Evolutionary conservation across 106 monocot genomes (phyloP).

Genomic region (Acorus calamus): DNA sequence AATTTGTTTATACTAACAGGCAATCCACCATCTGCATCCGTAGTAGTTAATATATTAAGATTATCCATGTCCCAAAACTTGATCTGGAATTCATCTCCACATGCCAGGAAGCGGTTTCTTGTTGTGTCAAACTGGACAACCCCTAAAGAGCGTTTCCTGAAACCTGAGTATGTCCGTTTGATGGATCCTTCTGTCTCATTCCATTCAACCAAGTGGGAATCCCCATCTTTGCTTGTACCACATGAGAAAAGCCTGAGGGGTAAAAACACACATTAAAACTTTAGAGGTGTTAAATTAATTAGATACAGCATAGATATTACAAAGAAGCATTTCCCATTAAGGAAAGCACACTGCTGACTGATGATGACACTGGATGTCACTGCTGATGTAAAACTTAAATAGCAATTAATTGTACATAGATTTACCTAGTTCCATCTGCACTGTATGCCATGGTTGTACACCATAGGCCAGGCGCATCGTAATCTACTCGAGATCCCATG

Average conservation of each 20-base stretch:
- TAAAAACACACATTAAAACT: background rate
- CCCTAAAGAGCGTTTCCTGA: slow-evolving; percentile 27
- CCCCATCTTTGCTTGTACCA: slow-evolving; percentile 50
- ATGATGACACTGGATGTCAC: too few species aligned
- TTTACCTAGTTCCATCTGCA: slow-evolving; percentile 11
- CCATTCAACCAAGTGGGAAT: slow-evolving; percentile 49
- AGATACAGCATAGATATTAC: too few species aligned
- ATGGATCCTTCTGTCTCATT: slow-evolving; percentile 46
- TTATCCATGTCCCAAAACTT: slow-evolving; percentile 68
- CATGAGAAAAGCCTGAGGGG: slow-evolving; percentile 42
- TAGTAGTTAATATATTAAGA: slow-evolving; percentile 31
- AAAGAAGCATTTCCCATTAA: too few species aligned
- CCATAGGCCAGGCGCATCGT: slow-evolving; percentile 22
- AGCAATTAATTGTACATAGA: background rate
- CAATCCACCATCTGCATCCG: slow-evolving; percentile 37
- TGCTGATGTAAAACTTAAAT: background rate
- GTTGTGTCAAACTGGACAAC: slow-evolving; percentile 56
- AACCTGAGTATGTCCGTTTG: slow-evolving; percentile 38
- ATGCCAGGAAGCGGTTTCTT: slow-evolving; percentile 43
- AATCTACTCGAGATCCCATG: slow-evolving; percentile 14
- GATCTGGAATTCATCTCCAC: slow-evolving; percentile 51
- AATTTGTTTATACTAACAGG: slow-evolving; percentile 14
- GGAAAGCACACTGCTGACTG: too few species aligned
- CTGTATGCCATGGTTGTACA: slow-evolving; percentile 14
- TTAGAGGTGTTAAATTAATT: too few species aligned